Conservation (phyloP, 2,329 filamentous ascomycete species). For the Trichoderma atroviride region DNA sequence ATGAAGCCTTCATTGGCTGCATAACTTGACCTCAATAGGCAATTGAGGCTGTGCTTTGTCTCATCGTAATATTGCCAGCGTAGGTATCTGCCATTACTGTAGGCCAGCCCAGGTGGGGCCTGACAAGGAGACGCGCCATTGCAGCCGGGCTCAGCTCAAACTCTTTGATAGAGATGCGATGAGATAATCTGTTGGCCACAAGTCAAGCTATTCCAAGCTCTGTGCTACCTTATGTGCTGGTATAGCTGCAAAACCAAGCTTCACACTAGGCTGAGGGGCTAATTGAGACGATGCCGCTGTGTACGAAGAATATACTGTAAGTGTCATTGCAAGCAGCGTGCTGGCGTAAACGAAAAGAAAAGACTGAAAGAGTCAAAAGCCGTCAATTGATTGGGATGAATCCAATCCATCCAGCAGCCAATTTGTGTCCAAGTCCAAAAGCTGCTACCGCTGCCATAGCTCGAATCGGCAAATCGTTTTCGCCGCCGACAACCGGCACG, state of each 20-base stretch:
- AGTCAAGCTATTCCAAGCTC: background rate
- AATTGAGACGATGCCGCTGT: background rate
- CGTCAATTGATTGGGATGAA: background rate
- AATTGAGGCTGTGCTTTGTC: constrained; percentile 12
- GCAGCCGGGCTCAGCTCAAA: background rate
- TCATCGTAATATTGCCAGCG: background rate
- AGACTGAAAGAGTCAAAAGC: background rate
- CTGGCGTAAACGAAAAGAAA: background rate
- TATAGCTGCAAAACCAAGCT: background rate
- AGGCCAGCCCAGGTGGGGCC: background rate
- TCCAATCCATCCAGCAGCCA: background rate
- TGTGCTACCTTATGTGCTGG: background rate
- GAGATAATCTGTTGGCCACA: background rate
- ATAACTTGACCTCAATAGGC: background rate
- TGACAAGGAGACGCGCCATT: background rate
- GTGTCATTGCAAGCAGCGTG: background rate
- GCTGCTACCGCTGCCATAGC: background rate
- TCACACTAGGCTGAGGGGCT: background rate
- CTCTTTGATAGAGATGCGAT: background rate
- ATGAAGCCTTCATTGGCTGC: background rate
- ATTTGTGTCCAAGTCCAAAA: background rate
- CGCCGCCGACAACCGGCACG: constrained; percentile 16
- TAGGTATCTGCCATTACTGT: background rate
- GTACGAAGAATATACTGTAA: background rate
- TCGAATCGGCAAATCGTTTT: constrained; percentile 21